Evolutionary conservation across 1,284 basidiomycete genomes (phyloP).

Genomic region (Boletellus deceptivus): DNA sequence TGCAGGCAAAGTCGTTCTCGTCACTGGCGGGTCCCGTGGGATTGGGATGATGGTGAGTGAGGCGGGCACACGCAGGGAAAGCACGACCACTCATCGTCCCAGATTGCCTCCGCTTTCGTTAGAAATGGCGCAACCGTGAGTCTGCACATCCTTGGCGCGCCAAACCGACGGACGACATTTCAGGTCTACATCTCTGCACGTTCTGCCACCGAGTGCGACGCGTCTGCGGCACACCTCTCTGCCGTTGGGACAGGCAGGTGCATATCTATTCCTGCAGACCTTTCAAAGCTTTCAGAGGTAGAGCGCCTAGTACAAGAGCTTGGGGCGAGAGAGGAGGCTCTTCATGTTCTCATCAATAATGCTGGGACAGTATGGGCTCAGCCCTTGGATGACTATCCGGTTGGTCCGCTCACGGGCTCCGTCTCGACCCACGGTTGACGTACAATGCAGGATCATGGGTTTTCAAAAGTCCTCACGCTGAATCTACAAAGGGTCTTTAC

Average conservation of each 20-base stretch:
- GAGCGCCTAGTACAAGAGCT: slow-evolving; percentile 54
- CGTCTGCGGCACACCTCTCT: slow-evolving; percentile 56
- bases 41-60: slow-evolving; percentile 65
- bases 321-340: slow-evolving; percentile 46
- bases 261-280: slow-evolving; percentile 57
- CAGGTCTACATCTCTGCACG: slow-evolving; percentile 73
- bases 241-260: slow-evolving; percentile 56
- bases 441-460: slow-evolving; percentile 47
- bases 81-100: background rate
- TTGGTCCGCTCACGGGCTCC: slow-evolving; percentile 36
- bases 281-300: slow-evolving; percentile 59
- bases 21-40: slow-evolving; percentile 72
- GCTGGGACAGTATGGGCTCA: slow-evolving; percentile 67
- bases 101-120: slow-evolving; percentile 70
- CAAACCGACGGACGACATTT: background rate
- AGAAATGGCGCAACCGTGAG: slow-evolving; percentile 61
- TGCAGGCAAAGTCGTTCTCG: slow-evolving; percentile 58
- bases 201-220: slow-evolving; percentile 53
- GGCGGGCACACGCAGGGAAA: background rate
- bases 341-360: slow-evolving; percentile 69
- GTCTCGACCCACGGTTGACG: slow-evolving; percentile 17
- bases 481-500: slow-evolving; percentile 73
- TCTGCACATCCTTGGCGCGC: background rate
- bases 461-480: slow-evolving; percentile 60
- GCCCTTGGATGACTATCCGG: slow-evolving; percentile 55